Evolutionary conservation across 768 basidiomycete genomes (phyloP).

Genomic region (Peribolospora baueri): DNA sequence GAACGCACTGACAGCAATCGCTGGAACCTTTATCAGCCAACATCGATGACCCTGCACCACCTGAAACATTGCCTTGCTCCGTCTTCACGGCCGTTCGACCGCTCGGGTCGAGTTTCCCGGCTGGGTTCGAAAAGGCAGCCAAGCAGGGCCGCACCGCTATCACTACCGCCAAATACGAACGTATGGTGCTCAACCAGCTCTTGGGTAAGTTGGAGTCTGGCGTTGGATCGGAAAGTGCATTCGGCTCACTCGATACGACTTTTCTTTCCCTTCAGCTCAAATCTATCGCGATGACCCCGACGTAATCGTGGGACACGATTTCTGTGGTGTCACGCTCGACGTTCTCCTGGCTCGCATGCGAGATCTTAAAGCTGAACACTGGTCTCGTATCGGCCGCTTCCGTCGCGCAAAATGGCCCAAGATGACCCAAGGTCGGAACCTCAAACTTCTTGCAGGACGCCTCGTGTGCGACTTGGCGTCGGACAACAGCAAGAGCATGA

Average conservation of each 20-base stretch:
- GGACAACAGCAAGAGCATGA: conserved; percentile 94
- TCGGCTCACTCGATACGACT: no score
- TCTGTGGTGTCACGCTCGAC: conserved; percentile 68
- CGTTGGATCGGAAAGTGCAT: no score
- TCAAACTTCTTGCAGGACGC: conserved; percentile 59
- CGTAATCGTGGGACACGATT: conserved; percentile 81
- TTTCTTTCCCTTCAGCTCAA: conserved; percentile 25
- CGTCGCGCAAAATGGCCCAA: conserved; percentile 48
- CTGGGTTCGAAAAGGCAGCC: conserved; percentile 50
- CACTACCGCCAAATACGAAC: conserved; percentile 52
- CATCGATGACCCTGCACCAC: conserved; percentile 77
- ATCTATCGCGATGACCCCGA: conserved; percentile 79
- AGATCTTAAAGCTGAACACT: conserved; percentile 72
- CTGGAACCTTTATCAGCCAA: conserved; percentile 29
- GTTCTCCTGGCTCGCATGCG: conserved; percentile 74
- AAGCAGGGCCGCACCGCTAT: conserved; percentile 26
- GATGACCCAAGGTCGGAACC: conserved; percentile 61
- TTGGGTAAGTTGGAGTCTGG: conserved; percentile 29
- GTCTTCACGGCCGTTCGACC: conserved; percentile 78
- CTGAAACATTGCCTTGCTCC: conserved; percentile 55
- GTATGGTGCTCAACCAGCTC: conserved; percentile 56
- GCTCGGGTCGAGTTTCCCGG: conserved; percentile 52
- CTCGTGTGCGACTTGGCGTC: conserved; percentile 79
- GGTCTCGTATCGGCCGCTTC: conserved; percentile 81
- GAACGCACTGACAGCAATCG: not conserved